Evolutionary conservation across 192 early-diverging fungal species (phyloP).

Genomic region (Coemansia sp.): DNA sequence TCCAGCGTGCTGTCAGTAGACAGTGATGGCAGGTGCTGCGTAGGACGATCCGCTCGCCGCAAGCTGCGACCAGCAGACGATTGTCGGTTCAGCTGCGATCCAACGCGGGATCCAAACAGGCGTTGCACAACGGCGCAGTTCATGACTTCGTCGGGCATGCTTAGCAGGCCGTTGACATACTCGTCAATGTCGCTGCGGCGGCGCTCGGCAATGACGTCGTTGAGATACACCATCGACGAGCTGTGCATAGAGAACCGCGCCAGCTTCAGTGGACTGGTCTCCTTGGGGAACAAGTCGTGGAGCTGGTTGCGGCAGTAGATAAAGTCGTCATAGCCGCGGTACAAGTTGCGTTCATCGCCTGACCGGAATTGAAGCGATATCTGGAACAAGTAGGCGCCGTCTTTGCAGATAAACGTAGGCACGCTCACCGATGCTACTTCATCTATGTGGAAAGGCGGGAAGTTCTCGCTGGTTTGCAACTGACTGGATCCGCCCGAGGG

Average conservation of each 20-base stretch:
- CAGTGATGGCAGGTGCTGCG: conserved; percentile 33
- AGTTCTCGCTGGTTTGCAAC: conserved; percentile 47
- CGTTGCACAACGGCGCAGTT: conserved; percentile 45
- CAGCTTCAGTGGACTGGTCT: conserved; percentile 54
- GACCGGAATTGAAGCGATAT: conserved; percentile 59
- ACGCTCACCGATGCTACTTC: conserved; percentile 60
- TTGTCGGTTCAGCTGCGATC: background rate
- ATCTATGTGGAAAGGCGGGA: conserved; percentile 34
- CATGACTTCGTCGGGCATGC: conserved; percentile 60
- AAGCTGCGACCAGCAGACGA: conserved; percentile 6
- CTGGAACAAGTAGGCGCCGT: conserved; percentile 73
- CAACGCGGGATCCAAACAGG: conserved; percentile 49
- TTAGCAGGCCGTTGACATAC: conserved; percentile 67
- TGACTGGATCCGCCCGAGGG: conserved; percentile 50
- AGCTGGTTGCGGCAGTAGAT: conserved; percentile 75
- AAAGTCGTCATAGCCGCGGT: conserved; percentile 79
- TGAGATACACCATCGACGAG: conserved; percentile 65
- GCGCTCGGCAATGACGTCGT: conserved; percentile 67
- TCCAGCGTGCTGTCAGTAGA: conserved; percentile 38
- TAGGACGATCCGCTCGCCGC: conserved; percentile 11
- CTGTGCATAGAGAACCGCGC: conserved; percentile 64
- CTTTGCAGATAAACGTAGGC: conserved; percentile 68
- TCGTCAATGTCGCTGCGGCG: conserved; percentile 66
- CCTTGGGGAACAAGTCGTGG: conserved; percentile 65
- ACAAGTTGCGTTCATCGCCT: conserved; percentile 63